Evolutionary conservation across 2,329 filamentous ascomycete species (phyloP).

Genomic region (Corinectria fuckeliana): DNA sequence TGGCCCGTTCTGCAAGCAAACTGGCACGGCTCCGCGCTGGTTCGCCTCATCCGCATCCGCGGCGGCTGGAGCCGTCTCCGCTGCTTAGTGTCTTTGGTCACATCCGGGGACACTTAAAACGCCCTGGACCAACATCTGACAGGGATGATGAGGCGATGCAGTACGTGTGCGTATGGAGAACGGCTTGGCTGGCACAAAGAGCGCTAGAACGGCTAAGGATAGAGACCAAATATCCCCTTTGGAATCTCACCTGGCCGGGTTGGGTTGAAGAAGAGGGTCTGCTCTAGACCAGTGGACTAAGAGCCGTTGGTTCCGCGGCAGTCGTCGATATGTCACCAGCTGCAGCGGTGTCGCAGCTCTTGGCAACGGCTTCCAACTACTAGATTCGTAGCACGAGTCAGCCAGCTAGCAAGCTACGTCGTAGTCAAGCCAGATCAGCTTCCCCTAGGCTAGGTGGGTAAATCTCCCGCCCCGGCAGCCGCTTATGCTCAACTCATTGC

Average conservation of each 20-base stretch:
- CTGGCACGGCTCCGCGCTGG: background rate
- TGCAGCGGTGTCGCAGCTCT: background rate
- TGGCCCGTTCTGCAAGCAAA: background rate
- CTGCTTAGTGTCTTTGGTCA: background rate
- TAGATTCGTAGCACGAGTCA: too few relatives aligned
- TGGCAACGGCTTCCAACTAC: background rate
- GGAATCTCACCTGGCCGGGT: background rate
- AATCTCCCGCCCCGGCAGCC: background rate
- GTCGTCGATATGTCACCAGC: background rate
- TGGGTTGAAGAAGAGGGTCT: background rate
- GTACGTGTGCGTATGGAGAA: background rate
- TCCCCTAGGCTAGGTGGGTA: background rate
- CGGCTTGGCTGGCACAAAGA: background rate
- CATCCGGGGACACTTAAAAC: background rate
- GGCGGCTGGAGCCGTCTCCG: background rate
- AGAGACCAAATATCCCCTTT: background rate
- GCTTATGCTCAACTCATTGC: background rate
- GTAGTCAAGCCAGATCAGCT: too few relatives aligned
- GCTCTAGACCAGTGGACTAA: background rate
- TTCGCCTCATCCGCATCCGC: background rate
- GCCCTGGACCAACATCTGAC: background rate
- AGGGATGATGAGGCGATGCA: background rate
- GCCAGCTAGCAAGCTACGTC: too few relatives aligned
- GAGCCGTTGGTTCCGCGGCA: background rate
- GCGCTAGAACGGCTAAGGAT: background rate